A percentile compares a stretch with the other conserved stretches of the same genome.
Conservation (phyloP, 1,284 basidiomycete species). For the Melanopsichium pennsylvanicum region DNA sequence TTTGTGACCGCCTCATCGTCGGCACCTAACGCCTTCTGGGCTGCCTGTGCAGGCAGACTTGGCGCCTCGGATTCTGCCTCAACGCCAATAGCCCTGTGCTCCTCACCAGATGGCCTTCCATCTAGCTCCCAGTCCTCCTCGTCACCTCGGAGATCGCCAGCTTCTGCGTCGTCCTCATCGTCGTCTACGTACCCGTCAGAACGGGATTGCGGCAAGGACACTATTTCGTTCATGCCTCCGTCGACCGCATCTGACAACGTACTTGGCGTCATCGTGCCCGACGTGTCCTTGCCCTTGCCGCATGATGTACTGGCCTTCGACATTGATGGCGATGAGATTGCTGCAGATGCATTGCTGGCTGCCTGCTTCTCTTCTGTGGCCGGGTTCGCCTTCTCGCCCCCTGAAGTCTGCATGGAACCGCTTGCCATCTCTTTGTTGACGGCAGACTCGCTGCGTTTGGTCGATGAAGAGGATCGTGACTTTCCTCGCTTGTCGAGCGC, state of each 20-base stretch:
- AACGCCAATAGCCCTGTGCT: constrained; percentile 8
- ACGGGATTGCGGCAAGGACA: constrained; percentile 28
- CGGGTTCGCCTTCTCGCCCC: constrained; percentile 44
- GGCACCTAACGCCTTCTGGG: constrained; percentile 26
- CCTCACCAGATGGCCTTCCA: constrained; percentile 26
- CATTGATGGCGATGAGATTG: not conserved
- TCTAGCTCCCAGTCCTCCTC: constrained; percentile 52
- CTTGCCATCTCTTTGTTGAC: constrained; percentile 57
- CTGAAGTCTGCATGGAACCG: constrained; percentile 45
- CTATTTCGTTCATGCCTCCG: constrained; percentile 42
- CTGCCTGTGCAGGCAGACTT: constrained; percentile 15
- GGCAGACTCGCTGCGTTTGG: constrained; percentile 70
- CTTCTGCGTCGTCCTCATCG: constrained; percentile 27
- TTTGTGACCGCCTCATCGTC: constrained; percentile 43
- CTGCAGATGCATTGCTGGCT: not conserved
- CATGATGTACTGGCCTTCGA: not conserved
- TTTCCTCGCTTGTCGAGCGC: constrained; percentile 58
- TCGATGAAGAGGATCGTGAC: constrained; percentile 64
- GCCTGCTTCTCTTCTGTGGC: constrained; percentile 34
- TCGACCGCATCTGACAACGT: constrained; percentile 17
- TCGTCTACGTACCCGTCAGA: constrained; percentile 34
- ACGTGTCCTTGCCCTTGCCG: constrained; percentile 11
- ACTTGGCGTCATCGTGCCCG: constrained; percentile 20
- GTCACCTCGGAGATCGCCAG: constrained; percentile 15
- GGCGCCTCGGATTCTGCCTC: constrained; percentile 13